Conservation (phyloP, 2,329 filamentous ascomycete genomes). For the Penicillium janthinellum region DNA sequence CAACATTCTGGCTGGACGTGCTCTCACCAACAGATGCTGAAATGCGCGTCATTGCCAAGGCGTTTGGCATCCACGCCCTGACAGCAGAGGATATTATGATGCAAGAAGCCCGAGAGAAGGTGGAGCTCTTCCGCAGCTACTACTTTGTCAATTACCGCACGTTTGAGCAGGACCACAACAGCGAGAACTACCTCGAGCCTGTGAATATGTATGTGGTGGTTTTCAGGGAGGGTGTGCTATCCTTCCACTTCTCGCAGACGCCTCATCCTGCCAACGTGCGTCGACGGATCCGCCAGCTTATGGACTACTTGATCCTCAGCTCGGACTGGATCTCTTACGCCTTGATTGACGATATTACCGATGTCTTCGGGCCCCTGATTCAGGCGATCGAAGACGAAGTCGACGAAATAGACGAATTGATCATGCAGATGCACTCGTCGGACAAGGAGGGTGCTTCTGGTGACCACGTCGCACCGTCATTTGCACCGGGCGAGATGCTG, state of each 20-base stretch:
- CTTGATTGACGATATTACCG: constrained; percentile 97
- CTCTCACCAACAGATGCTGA: constrained; percentile 88
- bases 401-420: constrained; percentile 92
- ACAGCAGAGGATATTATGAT: constrained; percentile 97
- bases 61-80: constrained; percentile 93
- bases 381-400: constrained; percentile 94
- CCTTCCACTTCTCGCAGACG: constrained; percentile 95
- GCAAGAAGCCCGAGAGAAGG: constrained; percentile 96
- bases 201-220: constrained; percentile 98
- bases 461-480: constrained; percentile 38
- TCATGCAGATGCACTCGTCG: constrained; percentile 74
- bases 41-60: constrained; percentile 90
- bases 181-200: constrained; percentile 87
- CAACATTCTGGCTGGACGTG: constrained; percentile 96
- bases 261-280: constrained; percentile 96
- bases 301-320: constrained; percentile 88
- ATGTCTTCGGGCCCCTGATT: constrained; percentile 91
- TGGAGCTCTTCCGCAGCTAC: constrained; percentile 95
- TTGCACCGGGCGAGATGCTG: constrained; percentile 76
- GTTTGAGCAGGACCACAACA: constrained; percentile 91
- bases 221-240: constrained; percentile 91
- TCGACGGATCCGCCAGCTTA: constrained; percentile 85
- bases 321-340: constrained; percentile 99
- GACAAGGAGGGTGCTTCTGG: constrained; percentile 40
- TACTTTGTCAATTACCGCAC: constrained; percentile 99